These are phyloP conservation scores for Gyrodon lividus DNA, from an alignment of 768 basidiomycete genomes.

Conservation along the genomic window DNA sequence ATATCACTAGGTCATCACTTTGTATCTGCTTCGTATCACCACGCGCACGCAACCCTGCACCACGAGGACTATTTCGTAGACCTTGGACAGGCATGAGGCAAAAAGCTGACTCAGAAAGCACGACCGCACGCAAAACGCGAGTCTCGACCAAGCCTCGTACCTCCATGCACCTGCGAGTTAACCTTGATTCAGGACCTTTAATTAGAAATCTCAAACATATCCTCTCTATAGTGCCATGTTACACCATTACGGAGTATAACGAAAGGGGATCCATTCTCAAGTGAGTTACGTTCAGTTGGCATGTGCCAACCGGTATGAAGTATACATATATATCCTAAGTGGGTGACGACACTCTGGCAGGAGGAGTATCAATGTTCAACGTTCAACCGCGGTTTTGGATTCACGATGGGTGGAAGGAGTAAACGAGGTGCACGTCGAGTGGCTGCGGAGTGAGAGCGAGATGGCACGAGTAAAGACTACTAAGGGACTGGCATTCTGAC, in stretches of 20 bases:
- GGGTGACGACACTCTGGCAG: conserved; percentile 3
- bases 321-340: conserved; percentile 3
- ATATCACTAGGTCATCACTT: conserved; percentile 5
- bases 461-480: neutral
- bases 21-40: conserved; percentile 4
- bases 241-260: conserved; percentile 17
- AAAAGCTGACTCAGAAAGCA: neutral
- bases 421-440: conserved; percentile 3
- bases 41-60: conserved; percentile 19
- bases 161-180: conserved; percentile 16
- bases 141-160: too few species aligned
- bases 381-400: neutral
- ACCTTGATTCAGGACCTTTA: conserved; percentile 20
- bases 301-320: conserved; percentile 1
- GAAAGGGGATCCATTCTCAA: conserved; percentile 1
- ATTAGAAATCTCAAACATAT: conserved; percentile 14
- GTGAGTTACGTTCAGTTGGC: conserved; percentile 16
- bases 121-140: neutral
- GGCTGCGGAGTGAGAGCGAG: conserved; percentile 1
- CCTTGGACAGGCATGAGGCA: conserved; percentile 7
- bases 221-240: conserved; percentile 5
- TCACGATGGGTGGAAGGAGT: conserved; percentile 9
- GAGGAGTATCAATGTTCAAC: too few species aligned
- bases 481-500: conserved; percentile 10
- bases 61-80: conserved; percentile 18